These are phyloP conservation scores for Dinochytrium kinnereticum DNA, from an alignment of 371 early-diverging fungal species.

Conservation along the genomic window DNA sequence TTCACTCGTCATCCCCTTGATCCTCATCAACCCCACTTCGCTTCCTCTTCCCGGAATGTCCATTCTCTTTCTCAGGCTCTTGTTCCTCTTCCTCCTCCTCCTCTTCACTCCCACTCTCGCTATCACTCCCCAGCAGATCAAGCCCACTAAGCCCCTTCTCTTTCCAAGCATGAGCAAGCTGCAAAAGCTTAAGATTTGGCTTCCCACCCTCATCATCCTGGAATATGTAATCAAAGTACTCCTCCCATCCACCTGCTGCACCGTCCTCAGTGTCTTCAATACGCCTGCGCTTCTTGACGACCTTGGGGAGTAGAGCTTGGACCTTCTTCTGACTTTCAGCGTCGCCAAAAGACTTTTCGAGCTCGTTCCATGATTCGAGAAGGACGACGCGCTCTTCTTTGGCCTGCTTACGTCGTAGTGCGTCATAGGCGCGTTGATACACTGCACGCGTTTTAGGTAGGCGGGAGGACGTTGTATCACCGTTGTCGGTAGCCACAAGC, in stretches of 20 bases:
- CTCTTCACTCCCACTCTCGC: conserved; percentile 33
- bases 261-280: conserved; percentile 52
- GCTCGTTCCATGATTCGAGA: conserved; percentile 91
- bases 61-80: conserved; percentile 6
- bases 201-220: conserved; percentile 91
- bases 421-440: conserved; percentile 73
- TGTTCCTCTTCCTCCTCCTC: conserved; percentile 26
- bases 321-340: conserved; percentile 55
- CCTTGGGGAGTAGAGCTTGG: conserved; percentile 78
- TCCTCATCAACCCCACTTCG: too few species aligned
- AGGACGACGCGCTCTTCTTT: conserved; percentile 77
- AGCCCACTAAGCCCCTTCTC: conserved; percentile 43
- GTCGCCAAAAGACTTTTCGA: conserved; percentile 77
- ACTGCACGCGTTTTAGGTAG: conserved; percentile 67
- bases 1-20: too few species aligned
- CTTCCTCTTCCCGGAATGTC: not conserved
- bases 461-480: conserved; percentile 45
- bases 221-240: conserved; percentile 97
- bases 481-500: conserved; percentile 50
- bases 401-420: conserved; percentile 63
- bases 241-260: conserved; percentile 70
- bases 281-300: conserved; percentile 76
- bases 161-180: conserved; percentile 93
- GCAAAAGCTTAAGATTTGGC: conserved; percentile 86
- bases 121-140: conserved; percentile 14